Percentiles rank a stretch among this genome's conserved stretches.
These are phyloP conservation scores for Eremothecium coryli DNA, from an alignment of 1,139 yeast species.

Conservation along the genomic window DNA sequence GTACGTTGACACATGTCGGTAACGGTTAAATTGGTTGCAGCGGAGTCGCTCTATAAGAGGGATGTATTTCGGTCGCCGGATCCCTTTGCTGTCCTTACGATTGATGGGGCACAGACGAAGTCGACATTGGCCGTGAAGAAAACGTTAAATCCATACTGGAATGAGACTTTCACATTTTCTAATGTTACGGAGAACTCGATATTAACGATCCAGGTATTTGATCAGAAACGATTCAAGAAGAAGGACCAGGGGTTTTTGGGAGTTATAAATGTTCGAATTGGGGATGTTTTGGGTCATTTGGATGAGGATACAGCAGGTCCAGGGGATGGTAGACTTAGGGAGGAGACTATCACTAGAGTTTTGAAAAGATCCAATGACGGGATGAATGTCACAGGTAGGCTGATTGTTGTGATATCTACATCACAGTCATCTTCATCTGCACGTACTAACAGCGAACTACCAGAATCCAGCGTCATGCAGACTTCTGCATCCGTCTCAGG, in stretches of 20 bases:
- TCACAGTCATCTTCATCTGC: constrained; percentile 5
- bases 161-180: constrained; percentile 66
- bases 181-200: constrained; percentile 78
- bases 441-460: constrained; percentile 30
- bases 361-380: constrained; percentile 87
- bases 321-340: constrained; percentile 38
- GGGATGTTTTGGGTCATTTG: constrained; percentile 73
- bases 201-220: constrained; percentile 88
- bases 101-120: constrained; percentile 93
- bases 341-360: constrained; percentile 89
- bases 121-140: constrained; percentile 90
- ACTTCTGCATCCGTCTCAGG: background rate
- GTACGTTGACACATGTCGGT: constrained; percentile 23
- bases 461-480: constrained; percentile 11
- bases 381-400: constrained; percentile 83
- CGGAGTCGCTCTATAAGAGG: constrained; percentile 89
- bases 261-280: constrained; percentile 83
- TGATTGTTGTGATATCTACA: constrained; percentile 61
- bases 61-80: constrained; percentile 95
- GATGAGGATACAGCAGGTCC: constrained; percentile 25
- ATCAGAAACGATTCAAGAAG: constrained; percentile 93
- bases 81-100: constrained; percentile 94
- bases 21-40: constrained; percentile 81
- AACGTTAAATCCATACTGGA: constrained; percentile 96
- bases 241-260: constrained; percentile 99